Percentiles rank a stretch among this genome's conserved stretches.
Conservation (phyloP, 2,329 filamentous ascomycete species). For the Cylindrodendrum hubeiense region DNA sequence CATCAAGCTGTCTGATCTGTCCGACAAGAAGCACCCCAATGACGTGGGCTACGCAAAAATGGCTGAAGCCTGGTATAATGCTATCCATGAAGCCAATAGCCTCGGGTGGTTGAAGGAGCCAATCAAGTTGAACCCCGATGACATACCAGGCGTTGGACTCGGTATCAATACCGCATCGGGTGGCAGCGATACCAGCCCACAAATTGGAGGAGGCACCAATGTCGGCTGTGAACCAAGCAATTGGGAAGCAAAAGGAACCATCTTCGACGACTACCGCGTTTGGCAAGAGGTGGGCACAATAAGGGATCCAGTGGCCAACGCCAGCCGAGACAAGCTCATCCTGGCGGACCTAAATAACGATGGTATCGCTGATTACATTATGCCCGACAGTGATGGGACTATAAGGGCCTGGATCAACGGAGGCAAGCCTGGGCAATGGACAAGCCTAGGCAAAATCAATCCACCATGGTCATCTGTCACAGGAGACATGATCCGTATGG, state of each 20-base stretch:
- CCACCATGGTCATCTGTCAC: not conserved
- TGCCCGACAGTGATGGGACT: not conserved
- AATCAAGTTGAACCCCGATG: not conserved
- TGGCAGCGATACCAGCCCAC: no score
- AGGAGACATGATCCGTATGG: not conserved
- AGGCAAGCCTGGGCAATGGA: not conserved
- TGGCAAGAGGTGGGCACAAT: slow-evolving; percentile 7
- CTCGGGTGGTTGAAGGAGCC: slow-evolving; percentile 32
- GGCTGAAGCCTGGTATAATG: slow-evolving; percentile 32
- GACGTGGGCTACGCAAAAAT: slow-evolving; percentile 34
- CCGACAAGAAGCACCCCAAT: slow-evolving; percentile 31
- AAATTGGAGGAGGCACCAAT: no score
- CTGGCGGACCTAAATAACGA: slow-evolving; percentile 11
- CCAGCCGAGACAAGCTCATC: not conserved
- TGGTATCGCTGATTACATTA: slow-evolving; percentile 10
- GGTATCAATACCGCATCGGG: no score
- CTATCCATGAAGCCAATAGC: slow-evolving; percentile 23
- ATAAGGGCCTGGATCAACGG: not conserved
- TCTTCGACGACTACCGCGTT: slow-evolving; percentile 5
- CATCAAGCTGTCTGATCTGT: slow-evolving; percentile 23
- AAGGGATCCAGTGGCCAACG: not conserved
- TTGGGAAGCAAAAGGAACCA: not conserved
- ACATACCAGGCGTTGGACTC: not conserved
- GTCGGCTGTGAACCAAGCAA: not conserved
- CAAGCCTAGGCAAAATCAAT: not conserved